A percentile compares a stretch with the other conserved stretches of the same genome.
Conservation (phyloP, 805 yeast genomes). For the Saccharomycopsis fermentans region DNA sequence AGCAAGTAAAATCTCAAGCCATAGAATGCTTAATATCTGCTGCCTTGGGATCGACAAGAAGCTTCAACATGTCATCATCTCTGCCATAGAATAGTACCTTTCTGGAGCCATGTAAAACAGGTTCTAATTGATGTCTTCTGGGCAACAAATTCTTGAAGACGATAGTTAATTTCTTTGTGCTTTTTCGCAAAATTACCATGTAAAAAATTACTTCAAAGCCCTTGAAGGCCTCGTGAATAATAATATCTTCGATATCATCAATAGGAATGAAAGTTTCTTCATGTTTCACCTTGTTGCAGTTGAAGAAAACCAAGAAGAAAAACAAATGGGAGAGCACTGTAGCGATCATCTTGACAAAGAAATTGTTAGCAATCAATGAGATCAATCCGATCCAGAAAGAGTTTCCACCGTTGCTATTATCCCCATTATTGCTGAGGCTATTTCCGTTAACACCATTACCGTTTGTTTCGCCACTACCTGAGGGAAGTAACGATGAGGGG, state of each 20-base stretch:
- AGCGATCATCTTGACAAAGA: background rate
- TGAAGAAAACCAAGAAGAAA: slow-evolving; percentile 1
- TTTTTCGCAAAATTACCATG: slow-evolving; percentile 14
- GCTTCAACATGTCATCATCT: slow-evolving; percentile 11
- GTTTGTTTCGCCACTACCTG: background rate
- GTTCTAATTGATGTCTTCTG: slow-evolving; percentile 30
- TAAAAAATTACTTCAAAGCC: slow-evolving; percentile 41
- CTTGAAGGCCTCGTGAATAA: slow-evolving; percentile 41
- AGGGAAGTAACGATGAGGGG: background rate
- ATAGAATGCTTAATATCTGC: background rate
- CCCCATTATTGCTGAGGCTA: background rate
- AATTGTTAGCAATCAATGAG: background rate
- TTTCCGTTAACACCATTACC: background rate
- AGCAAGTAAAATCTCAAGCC: too few species aligned
- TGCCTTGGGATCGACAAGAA: slow-evolving; percentile 4
- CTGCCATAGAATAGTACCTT: slow-evolving; percentile 25
- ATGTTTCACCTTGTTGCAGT: background rate
- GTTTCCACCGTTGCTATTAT: background rate
- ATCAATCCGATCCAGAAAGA: background rate
- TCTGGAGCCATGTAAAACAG: slow-evolving; percentile 33
- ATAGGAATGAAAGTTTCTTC: slow-evolving; percentile 32
- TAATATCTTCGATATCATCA: slow-evolving; percentile 36
- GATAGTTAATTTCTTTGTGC: slow-evolving; percentile 22
- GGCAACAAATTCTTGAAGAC: slow-evolving; percentile 36
- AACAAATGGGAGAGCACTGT: slow-evolving; percentile 19